Base-by-base conservation (phyloP, 1,139 yeast species). In the Yamadazyma atmosphaerica region DNA sequence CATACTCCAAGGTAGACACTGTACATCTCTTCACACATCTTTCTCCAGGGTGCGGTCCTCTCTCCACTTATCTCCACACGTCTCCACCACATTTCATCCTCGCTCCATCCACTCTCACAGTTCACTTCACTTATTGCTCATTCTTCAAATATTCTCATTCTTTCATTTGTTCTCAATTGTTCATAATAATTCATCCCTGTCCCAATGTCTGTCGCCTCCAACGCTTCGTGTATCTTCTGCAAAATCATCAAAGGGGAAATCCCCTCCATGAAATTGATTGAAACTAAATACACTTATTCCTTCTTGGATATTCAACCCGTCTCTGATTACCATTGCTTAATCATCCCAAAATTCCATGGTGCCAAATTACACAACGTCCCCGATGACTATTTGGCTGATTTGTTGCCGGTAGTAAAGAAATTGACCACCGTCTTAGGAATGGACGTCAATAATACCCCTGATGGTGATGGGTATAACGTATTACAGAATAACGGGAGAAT, bases 291-390 rank as follows among this genome's bases (percentile, higher is more conserved):
- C 53, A 68, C 86, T 4, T 86, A 80, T 58, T 87, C 97, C 0
- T 92, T 90, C 60, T 74, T 92, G 57, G 98, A 90, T 56, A 89
- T 90, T 55, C 90, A 87, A 52, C 98, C 98, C 45, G 86, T 90
- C 9, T 73, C 96, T 8, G 79, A 79, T 51, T 96, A 95, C 29
- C 98, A 90, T 60, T 79, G 94, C 27, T 70, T 90, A 54, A 79
- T 90, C 36, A 88, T 90, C 49, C 98, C 98, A 44, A 90, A 90
- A 62, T 77, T 78, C 61, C 97, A 89, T 59, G 98, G 96, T 26
- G 96, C 87, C 34, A 87, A 85, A 63, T 73, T 90, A 46, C 98
- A 90, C 70, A 81, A 88, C 57, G 70, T 90, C 42, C 96, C 98
- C 10, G 97, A 90, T 61, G 97, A 89, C 50, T 81, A 86, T 55